These are phyloP conservation scores for Macrolepiota dolichaula DNA, from an alignment of 768 basidiomycete species.

Conservation along the genomic window DNA sequence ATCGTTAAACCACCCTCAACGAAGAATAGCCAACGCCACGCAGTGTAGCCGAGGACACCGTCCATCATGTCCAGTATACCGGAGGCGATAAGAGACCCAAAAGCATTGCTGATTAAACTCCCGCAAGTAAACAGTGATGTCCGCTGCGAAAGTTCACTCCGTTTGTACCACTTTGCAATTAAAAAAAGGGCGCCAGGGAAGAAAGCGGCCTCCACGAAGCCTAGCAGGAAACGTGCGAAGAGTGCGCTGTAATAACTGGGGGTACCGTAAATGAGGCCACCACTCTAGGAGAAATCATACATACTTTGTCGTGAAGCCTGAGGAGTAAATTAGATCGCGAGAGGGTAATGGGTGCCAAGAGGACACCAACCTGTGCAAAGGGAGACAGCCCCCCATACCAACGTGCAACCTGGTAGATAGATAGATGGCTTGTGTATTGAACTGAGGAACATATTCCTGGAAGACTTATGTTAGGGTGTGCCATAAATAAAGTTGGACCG, in stretches of 20 bases:
- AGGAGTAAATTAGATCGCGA: not conserved
- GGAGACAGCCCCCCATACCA: slow-evolving; percentile 61
- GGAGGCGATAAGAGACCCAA: slow-evolving; percentile 76
- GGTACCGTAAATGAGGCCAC: not conserved
- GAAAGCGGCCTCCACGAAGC: slow-evolving; percentile 71
- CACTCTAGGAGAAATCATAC: not conserved
- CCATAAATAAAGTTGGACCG: not conserved
- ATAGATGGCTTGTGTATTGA: slow-evolving; percentile 60
- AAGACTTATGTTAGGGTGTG: not conserved
- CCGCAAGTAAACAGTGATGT: slow-evolving; percentile 71
- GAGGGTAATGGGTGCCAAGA: not conserved
- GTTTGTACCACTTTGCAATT: slow-evolving; percentile 71
- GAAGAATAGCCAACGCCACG: slow-evolving; percentile 81
- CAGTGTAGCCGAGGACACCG: slow-evolving; percentile 59
- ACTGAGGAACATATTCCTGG: slow-evolving; percentile 68
- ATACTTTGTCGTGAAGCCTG: slow-evolving; percentile 41
- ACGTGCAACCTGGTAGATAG: slow-evolving; percentile 61
- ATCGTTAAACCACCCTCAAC: slow-evolving; percentile 63
- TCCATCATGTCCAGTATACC: slow-evolving; percentile 73
- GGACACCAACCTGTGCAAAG: slow-evolving; percentile 39
- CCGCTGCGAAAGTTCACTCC: slow-evolving; percentile 64
- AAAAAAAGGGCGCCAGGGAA: slow-evolving; percentile 67
- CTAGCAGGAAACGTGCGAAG: slow-evolving; percentile 71
- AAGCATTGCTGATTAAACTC: slow-evolving; percentile 75
- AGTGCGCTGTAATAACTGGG: slow-evolving; percentile 61